phyloP scores from a whole-genome alignment of 371 early-diverging fungal genomes.

The Cokeromyces recurvatus region DNA sequence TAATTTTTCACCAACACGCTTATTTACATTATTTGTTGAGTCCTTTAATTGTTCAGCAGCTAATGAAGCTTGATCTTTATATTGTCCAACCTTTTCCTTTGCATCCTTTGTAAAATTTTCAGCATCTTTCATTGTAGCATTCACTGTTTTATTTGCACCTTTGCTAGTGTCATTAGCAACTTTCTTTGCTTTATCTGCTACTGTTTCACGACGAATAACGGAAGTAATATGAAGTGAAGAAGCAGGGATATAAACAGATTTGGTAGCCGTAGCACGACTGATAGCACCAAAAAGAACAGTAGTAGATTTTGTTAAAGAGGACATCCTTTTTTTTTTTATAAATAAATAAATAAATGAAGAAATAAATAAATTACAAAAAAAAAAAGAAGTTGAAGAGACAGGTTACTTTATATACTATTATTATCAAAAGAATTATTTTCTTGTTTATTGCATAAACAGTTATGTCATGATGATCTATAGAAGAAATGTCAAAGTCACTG shows the following conservation, averaged over 20 bases:
- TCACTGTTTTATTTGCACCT: conserved; percentile 10
- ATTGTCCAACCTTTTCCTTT: not conserved
- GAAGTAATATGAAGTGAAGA: conserved; percentile 12
- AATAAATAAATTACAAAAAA: no score
- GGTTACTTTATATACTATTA: no score
- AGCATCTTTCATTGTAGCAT: conserved; percentile 11
- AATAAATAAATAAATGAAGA: no score
- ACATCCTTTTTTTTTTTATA: conserved; percentile 6
- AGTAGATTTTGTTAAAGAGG: conserved; percentile 9
- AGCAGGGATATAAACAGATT: conserved; percentile 9
- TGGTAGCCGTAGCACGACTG: conserved; percentile 8
- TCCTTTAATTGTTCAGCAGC: conserved; percentile 9
- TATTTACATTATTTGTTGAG: conserved; percentile 10
- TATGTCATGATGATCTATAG: no score
- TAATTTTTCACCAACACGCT: conserved; percentile 11
- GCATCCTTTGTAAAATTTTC: conserved; percentile 3
- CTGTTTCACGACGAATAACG: conserved; percentile 11
- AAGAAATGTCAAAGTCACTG: no score
- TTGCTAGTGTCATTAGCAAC: conserved; percentile 19
- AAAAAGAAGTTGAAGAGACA: no score
- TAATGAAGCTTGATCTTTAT: conserved; percentile 1
- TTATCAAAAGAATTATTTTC: no score
- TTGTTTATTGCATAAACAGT: no score
- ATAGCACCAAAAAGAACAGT: conserved; percentile 10
- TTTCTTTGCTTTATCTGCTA: conserved; percentile 25